phyloP scores from a whole-genome alignment of 179 eudicot genomes.

The Beta macrorhiza region DNA sequence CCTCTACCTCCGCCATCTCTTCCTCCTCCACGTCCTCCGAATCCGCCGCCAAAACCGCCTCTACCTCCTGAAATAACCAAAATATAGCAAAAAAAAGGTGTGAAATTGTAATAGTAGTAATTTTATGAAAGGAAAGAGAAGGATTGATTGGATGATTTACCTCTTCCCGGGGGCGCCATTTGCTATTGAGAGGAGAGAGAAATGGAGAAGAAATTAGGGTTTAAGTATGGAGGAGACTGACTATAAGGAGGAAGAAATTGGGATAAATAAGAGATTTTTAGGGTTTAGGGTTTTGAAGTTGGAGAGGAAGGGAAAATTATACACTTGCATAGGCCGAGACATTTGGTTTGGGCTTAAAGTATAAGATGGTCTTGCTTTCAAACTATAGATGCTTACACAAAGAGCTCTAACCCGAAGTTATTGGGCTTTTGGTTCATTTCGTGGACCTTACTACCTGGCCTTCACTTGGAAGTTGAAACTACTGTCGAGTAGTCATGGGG shows the following conservation, averaged over 20 bases:
- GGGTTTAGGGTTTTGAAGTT: conserved; percentile 6
- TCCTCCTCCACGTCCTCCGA: conserved; percentile 23
- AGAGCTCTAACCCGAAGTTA: too few species aligned
- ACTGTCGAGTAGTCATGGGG: too few species aligned
- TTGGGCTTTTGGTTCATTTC: too few species aligned
- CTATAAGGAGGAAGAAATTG: neutral
- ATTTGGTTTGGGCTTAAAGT: too few species aligned
- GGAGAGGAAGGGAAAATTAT: neutral
- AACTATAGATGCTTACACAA: too few species aligned
- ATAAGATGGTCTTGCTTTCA: too few species aligned
- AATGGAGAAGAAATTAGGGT: neutral
- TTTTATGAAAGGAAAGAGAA: neutral
- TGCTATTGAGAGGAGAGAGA: neutral
- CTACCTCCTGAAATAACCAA: neutral
- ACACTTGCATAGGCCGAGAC: neutral
- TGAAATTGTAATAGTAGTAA: too few species aligned
- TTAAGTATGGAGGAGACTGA: neutral
- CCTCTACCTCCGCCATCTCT: conserved; percentile 19
- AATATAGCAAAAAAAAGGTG: neutral
- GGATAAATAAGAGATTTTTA: neutral
- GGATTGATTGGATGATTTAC: neutral
- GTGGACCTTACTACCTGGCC: too few species aligned
- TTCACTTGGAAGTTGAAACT: too few species aligned
- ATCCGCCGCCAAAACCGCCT: neutral
- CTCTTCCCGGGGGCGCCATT: conserved; percentile 33